Conservation (phyloP, 2,329 filamentous ascomycete genomes). For the Xylariaceae sp. region DNA sequence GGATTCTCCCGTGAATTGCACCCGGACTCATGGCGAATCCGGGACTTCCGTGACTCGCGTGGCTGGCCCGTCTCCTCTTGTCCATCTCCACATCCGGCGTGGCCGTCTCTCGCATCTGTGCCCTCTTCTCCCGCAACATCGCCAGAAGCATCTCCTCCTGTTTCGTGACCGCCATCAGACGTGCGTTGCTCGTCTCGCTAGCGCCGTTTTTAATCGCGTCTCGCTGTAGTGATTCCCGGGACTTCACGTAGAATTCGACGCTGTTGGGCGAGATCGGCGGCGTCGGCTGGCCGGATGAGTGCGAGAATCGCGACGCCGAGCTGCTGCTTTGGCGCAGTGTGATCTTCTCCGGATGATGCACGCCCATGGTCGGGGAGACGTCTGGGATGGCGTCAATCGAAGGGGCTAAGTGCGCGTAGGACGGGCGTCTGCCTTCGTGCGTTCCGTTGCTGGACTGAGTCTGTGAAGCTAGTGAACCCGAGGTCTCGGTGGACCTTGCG, state of each 20-base stretch:
- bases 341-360: conserved; percentile 16
- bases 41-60: conserved; percentile 7
- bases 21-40: conserved; percentile 4
- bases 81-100: conserved; percentile 40
- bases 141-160: conserved; percentile 56
- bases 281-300: conserved; percentile 40
- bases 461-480: conserved; percentile 31
- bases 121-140: conserved; percentile 52
- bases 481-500: conserved; percentile 34
- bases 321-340: conserved; percentile 16
- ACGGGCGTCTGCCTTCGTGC: conserved; percentile 39
- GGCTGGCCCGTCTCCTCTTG: conserved; percentile 15
- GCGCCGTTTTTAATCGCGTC: conserved; percentile 22
- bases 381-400: conserved; percentile 26
- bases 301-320: conserved; percentile 26
- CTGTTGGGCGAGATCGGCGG: conserved; percentile 49
- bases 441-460: conserved; percentile 30
- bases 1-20: neutral
- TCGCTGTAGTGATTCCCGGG: conserved; percentile 32
- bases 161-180: conserved; percentile 53
- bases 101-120: conserved; percentile 47
- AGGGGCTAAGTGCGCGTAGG: conserved; percentile 33
- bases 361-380: conserved; percentile 16
- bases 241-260: conserved; percentile 44
- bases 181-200: conserved; percentile 33